Conservation (phyloP, 345 rosid species). For the Citrus inodora region DNA sequence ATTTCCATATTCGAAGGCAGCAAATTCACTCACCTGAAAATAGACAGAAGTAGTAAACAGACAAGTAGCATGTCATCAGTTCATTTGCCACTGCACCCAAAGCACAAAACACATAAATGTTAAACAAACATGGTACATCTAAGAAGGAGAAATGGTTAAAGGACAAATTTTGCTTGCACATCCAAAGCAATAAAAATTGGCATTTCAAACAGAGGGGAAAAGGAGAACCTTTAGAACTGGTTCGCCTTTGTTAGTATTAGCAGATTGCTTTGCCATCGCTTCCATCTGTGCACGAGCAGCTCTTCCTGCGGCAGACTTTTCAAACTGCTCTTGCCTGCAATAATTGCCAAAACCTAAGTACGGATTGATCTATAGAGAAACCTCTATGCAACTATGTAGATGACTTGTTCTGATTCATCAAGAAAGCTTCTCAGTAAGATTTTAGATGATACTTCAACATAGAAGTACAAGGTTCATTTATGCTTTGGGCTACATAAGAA, state of each 20-base stretch:
- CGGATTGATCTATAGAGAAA: background rate
- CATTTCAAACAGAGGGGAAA: background rate
- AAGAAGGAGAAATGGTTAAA: slow-evolving; percentile 5
- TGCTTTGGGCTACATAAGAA: background rate
- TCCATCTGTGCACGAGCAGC: slow-evolving; percentile 81
- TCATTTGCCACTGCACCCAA: slow-evolving; percentile 68
- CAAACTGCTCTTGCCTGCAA: slow-evolving; percentile 79
- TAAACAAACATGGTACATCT: slow-evolving; percentile 4
- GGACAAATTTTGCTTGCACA: no score
- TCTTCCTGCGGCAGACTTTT: slow-evolving; percentile 88
- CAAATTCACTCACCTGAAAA: slow-evolving; percentile 16
- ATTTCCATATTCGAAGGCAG: background rate
- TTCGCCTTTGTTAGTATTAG: slow-evolving; percentile 64
- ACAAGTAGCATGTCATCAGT: slow-evolving; percentile 20
- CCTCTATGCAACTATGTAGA: background rate
- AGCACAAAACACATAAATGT: slow-evolving; percentile 18
- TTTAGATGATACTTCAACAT: background rate
- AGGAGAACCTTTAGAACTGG: slow-evolving; percentile 79
- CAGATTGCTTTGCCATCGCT: slow-evolving; percentile 74
- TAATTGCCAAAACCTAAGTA: background rate
- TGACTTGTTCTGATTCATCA: background rate
- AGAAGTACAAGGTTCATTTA: background rate
- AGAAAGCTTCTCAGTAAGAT: background rate
- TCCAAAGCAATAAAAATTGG: background rate
- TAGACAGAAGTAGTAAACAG: slow-evolving; percentile 8